These are phyloP conservation scores for Boletus pseudo-olivaceus DNA, from an alignment of 768 basidiomycete species.

Conservation along the genomic window DNA sequence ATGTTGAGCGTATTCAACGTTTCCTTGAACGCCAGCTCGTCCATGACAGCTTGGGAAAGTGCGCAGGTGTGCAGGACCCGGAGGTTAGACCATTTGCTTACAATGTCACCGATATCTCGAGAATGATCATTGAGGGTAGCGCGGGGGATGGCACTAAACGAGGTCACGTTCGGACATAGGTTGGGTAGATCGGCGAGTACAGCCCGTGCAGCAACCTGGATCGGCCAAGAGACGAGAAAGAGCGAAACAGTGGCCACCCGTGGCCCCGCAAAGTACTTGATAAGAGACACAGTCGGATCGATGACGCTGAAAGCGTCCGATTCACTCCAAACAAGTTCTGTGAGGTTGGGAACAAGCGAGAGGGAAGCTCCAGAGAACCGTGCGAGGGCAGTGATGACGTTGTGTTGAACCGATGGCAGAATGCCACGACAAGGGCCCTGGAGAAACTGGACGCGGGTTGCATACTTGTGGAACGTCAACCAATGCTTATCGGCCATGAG, in stretches of 20 bases:
- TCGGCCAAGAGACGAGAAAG: constrained; percentile 5
- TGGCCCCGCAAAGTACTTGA: constrained; percentile 14
- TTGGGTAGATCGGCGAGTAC: constrained; percentile 2
- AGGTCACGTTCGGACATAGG: constrained; percentile 18
- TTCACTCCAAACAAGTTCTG: constrained; percentile 7
- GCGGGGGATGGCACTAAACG: constrained; percentile 7
- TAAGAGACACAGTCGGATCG: constrained; percentile 6
- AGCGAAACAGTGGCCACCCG: neutral
- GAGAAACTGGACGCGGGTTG: constrained; percentile 12
- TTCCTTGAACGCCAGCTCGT: constrained; percentile 1
- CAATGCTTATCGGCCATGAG: constrained; percentile 12
- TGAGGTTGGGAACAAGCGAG: constrained; percentile 17
- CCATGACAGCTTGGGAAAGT: constrained; percentile 10
- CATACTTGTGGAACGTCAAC: constrained; percentile 16
- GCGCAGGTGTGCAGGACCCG: constrained; percentile 5
- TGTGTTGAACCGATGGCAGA: neutral
- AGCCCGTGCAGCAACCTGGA: neutral
- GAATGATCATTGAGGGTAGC: constrained; percentile 7
- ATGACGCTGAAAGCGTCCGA: neutral
- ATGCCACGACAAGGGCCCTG: constrained; percentile 4
- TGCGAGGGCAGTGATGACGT: constrained; percentile 6
- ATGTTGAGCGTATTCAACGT: constrained; percentile 10
- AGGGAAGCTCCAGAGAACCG: constrained; percentile 7
- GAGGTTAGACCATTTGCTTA: constrained; percentile 7
- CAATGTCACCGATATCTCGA: constrained; percentile 8